Evolutionary conservation across 2,329 filamentous ascomycete genomes (phyloP), one percentile per base, ranked within the genome.

Genomic region (Curvularia spicifera): DNA sequence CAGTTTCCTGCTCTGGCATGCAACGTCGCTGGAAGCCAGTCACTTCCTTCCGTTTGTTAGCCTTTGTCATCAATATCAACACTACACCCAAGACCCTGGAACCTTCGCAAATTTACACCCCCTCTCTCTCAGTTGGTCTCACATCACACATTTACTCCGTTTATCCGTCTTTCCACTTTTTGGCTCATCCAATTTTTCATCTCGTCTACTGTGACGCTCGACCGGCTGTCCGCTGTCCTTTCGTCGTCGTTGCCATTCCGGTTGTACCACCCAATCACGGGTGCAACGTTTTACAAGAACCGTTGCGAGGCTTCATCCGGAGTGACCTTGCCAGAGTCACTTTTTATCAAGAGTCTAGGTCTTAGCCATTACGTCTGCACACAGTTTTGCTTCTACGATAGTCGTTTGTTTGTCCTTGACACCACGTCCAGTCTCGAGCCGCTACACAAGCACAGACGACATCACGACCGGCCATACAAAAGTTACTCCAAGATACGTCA

Each of bases 41-140:
- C 45, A 15, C 39, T 40, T 40, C 35, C 46, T n/a, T 54, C 20
- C 24, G 51, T 29, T 55, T 47, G 26, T 45, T 49, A 26, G 40
- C n/a, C 18, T n/a, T 31, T 24, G 28, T 12, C 18, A 22, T 33
- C 26, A 49, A 26, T 37, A 35, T 43, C 42, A 51, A 56, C 52
- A 59, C 28, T n/a, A 47, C 4, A 31, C 28, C 6, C 22, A 26
- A 45, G 20, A 20, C 37, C 18, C 20, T 33, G 18, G 20, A 20
- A n/a, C 24, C 47, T 40, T 18, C 35, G 15, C 43, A 24, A 5
- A 5, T 13, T 24, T 10, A 15, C 37, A 12, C 15, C 29, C 18
- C 8, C n/a, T 3, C 31, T 13, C 10, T 42, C 15, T 43, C 10
- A 24, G 10, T 13, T 26, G 3, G 9, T n/a, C 40, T 8, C 3